Percentiles rank a stretch among this genome's conserved stretches.
Evolutionary conservation across 1,139 yeast species (phyloP).

Genomic region (Geotrichum klebahnii): DNA sequence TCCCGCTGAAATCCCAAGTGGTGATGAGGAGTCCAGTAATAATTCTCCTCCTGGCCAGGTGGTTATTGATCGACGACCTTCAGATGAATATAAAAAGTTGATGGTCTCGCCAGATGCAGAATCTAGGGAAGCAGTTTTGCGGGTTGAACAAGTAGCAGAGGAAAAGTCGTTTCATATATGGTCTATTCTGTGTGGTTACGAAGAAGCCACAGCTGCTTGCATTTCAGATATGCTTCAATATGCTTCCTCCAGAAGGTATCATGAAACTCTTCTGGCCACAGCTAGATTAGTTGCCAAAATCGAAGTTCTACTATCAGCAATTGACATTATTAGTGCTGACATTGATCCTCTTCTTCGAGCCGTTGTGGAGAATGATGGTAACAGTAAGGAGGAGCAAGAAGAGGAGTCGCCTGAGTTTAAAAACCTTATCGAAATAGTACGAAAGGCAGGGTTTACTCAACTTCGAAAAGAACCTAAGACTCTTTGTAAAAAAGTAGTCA

Average conservation of each 20-base stretch:
- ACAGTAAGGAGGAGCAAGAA: slow-evolving; percentile 20
- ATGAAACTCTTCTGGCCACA: slow-evolving; percentile 66
- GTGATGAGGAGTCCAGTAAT: too few relatives aligned
- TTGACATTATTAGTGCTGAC: slow-evolving; percentile 48
- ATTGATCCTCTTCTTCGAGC: slow-evolving; percentile 28
- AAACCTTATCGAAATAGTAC: slow-evolving; percentile 16
- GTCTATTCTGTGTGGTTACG: slow-evolving; percentile 83
- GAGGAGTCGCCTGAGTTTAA: slow-evolving; percentile 22
- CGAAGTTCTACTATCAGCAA: slow-evolving; percentile 71
- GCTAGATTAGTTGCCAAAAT: slow-evolving; percentile 70
- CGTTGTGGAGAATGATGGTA: slow-evolving; percentile 14
- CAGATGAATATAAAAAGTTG: background rate
- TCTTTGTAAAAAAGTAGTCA: slow-evolving; percentile 50
- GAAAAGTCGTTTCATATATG: slow-evolving; percentile 73
- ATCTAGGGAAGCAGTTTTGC: slow-evolving; percentile 41
- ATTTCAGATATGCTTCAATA: slow-evolving; percentile 88
- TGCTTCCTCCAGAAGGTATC: slow-evolving; percentile 73
- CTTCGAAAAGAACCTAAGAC: slow-evolving; percentile 81
- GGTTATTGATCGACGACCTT: background rate
- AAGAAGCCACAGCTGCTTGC: slow-evolving; percentile 84
- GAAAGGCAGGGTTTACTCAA: slow-evolving; percentile 26
- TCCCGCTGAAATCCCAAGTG: slow-evolving; percentile 2
- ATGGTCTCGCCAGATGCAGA: slow-evolving; percentile 40
- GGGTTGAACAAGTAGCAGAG: slow-evolving; percentile 63
- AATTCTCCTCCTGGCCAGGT: too few relatives aligned